These are phyloP conservation scores for Tylopilus sp. DNA, from an alignment of 1,284 basidiomycete species.

Conservation along the genomic window DNA sequence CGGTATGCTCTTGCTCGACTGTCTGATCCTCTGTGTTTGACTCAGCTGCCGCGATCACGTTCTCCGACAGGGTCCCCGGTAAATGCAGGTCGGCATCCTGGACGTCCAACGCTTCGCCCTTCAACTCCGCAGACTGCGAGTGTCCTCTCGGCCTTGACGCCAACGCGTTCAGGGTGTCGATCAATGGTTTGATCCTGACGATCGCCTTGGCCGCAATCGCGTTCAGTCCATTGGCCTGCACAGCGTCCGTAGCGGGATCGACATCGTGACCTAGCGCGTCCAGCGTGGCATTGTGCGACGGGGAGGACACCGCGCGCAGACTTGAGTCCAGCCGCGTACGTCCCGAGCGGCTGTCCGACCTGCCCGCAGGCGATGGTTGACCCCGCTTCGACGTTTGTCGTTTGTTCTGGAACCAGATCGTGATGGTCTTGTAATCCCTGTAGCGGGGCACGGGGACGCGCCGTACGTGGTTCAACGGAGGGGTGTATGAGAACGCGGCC, in stretches of 20 bases:
- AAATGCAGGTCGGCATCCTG: background rate
- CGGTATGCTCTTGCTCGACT: slow-evolving; percentile 1
- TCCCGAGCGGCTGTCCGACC: background rate
- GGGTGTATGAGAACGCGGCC: background rate
- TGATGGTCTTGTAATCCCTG: slow-evolving; percentile 45
- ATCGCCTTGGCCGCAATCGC: slow-evolving; percentile 14
- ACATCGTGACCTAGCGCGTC: background rate
- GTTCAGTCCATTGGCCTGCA: background rate
- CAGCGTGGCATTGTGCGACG: slow-evolving; percentile 29
- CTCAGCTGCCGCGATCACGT: slow-evolving; percentile 1
- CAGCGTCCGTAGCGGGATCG: background rate
- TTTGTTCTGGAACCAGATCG: slow-evolving; percentile 52
- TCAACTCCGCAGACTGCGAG: background rate
- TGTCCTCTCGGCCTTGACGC: slow-evolving; percentile 7
- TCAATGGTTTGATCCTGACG: slow-evolving; percentile 21
- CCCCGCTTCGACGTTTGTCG: slow-evolving; percentile 44
- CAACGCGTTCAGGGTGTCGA: slow-evolving; percentile 19
- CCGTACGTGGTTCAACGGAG: background rate
- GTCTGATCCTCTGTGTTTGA: background rate
- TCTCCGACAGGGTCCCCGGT: background rate
- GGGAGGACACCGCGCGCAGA: slow-evolving; percentile 30
- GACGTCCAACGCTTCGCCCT: background rate
- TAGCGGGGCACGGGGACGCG: background rate
- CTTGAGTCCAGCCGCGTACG: slow-evolving; percentile 18
- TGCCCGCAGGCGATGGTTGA: slow-evolving; percentile 8